phyloP scores from a whole-genome alignment of 495 filamentous ascomycete genomes.

The Penicillium daleae region DNA sequence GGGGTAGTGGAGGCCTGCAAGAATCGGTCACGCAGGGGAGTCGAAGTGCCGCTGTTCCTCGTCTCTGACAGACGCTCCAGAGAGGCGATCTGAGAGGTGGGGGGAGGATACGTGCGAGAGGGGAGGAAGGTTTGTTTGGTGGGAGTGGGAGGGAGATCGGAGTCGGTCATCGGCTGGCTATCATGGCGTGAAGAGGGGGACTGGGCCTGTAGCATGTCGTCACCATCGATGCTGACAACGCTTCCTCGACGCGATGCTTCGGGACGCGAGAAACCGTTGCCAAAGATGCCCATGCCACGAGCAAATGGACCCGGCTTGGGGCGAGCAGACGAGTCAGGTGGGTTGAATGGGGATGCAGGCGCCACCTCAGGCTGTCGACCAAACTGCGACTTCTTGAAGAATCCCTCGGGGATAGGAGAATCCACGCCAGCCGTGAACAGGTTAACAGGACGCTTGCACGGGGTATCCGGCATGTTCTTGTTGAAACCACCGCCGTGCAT shows the following conservation, averaged over 20 bases:
- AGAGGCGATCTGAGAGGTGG: conserved; percentile 45
- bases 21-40: conserved; percentile 42
- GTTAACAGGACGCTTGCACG: conserved; percentile 81
- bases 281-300: conserved; percentile 70
- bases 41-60: conserved; percentile 34
- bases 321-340: conserved; percentile 40
- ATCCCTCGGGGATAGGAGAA: conserved; percentile 54
- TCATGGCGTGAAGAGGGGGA: conserved; percentile 61
- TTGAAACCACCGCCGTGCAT: conserved; percentile 36
- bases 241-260: conserved; percentile 68
- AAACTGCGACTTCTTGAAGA: conserved; percentile 56
- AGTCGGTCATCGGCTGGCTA: conserved; percentile 66
- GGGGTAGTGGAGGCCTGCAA: conserved; percentile 60
- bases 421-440: conserved; percentile 66
- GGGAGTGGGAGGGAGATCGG: conserved; percentile 85
- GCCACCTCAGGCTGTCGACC: conserved; percentile 66
- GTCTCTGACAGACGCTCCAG: conserved; percentile 44
- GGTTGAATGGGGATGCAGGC: conserved; percentile 66
- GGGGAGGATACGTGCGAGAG: conserved; percentile 47
- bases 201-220: conserved; percentile 59
- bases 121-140: conserved; percentile 72
- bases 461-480: conserved; percentile 82
- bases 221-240: conserved; percentile 75
- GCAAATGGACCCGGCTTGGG: conserved; percentile 62
- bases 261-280: conserved; percentile 55